Percentiles rank a stretch among this genome's conserved stretches.
Evolutionary conservation across 768 basidiomycete genomes (phyloP).

Genomic region (Exsudoporus frostii): DNA sequence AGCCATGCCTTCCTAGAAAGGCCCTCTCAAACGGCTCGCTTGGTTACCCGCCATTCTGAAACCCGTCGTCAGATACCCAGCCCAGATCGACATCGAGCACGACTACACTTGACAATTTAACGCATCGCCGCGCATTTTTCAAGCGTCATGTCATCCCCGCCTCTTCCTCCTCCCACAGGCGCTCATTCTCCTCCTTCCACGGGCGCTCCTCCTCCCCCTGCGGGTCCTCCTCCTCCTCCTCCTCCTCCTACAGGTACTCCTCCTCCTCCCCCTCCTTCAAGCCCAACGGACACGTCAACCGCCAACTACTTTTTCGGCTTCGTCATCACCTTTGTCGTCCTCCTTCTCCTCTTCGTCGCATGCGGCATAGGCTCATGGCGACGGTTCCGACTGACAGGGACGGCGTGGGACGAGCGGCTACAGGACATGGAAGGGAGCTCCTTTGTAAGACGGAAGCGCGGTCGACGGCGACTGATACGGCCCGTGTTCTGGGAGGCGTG

Average conservation of each 20-base stretch:
- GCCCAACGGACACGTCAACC: neutral
- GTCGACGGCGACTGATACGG: conserved; percentile 14
- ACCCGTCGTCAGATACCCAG: conserved; percentile 8
- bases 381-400: conserved; percentile 25
- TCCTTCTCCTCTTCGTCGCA: conserved; percentile 47
- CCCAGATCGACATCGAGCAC: conserved; percentile 7
- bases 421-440: conserved; percentile 12
- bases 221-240: neutral
- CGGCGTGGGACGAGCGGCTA: conserved; percentile 19
- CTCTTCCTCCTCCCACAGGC: neutral
- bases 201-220: no score
- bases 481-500: conserved; percentile 22
- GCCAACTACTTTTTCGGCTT: conserved; percentile 35
- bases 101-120: neutral
- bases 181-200: neutral
- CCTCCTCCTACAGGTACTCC: neutral
- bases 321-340: conserved; percentile 31
- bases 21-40: neutral
- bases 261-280: neutral
- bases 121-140: neutral
- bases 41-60: conserved; percentile 20
- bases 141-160: conserved; percentile 13
- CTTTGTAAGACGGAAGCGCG: conserved; percentile 11
- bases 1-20: neutral
- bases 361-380: conserved; percentile 50